Base-by-base conservation (phyloP, 2,329 filamentous ascomycete genomes). In the Trichoderma lentiforme region DNA sequence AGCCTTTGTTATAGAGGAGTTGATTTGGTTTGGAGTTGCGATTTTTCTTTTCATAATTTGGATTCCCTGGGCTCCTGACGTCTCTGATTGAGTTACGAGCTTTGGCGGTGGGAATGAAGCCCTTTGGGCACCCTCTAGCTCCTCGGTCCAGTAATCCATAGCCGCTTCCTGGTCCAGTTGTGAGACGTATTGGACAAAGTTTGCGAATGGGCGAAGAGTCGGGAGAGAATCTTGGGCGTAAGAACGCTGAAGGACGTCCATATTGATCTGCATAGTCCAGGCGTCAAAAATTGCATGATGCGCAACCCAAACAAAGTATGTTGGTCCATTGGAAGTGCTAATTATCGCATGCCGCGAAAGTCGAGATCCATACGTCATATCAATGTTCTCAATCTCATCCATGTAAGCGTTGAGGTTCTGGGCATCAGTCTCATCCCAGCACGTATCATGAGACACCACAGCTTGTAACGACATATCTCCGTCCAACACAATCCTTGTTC, bases 211-310 rank as follows among this genome's bases (percentile, higher is more conserved):
- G 6, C 39, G 62, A 14, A 73, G 24, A 12, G 14, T 15, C 18
- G 63, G 61, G 8, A 61, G 21, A 24, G 39, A 12, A 8, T 30
- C 28, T 18, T 62, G 65, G 4, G 64, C n/a, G 28, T 74, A 75
- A 18, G 56, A 18, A 6, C n/a, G 53, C 9, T 47, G 15, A 18
- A 74, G 64, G 7, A 32, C 66, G 15, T 43, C 36, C 3, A 70
- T 14, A 8, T 43, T 57, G 58, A 72, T 43, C n/a, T 53, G 36
- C 15, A 74, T 26, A 39, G 71, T 73, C 74, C 74, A 77, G 15
- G 73, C 75, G 34, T 78, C 77, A 32, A 77, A 76, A 1, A 76
- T 32, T 24, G 74, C 70, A 32, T 78, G 77, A 32, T 78, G 77
- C 2, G 72, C 71, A 12, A 73, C 73, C 70, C 73, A 75, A 11